phyloP scores from a whole-genome alignment of 108 stramenopile genomes.

The Fistulifera pelliculosa region DNA sequence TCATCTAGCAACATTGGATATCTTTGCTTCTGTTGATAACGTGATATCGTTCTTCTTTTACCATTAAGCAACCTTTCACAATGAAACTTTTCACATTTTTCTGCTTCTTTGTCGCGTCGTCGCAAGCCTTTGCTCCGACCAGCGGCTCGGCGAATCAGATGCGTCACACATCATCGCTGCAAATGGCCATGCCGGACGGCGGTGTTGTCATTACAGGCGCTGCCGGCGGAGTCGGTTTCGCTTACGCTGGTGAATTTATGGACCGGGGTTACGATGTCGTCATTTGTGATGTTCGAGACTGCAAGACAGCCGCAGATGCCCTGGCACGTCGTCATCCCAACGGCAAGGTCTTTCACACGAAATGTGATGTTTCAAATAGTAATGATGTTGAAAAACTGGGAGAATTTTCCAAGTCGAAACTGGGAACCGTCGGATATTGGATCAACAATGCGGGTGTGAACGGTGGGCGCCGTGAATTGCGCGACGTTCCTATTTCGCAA shows the following conservation, averaged over 20 bases:
- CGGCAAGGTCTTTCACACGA: constrained; percentile 64
- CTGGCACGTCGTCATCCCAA: constrained; percentile 51
- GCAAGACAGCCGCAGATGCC: constrained; percentile 57
- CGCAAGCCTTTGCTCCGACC: not conserved
- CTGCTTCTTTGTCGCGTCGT: not conserved
- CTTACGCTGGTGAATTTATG: constrained; percentile 90
- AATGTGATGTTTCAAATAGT: constrained; percentile 79
- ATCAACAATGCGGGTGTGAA: constrained; percentile 91
- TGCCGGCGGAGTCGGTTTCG: constrained; percentile 85
- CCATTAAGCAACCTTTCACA: too few species aligned
- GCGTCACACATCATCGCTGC: not conserved
- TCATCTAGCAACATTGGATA: too few species aligned
- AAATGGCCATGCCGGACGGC: constrained; percentile 18
- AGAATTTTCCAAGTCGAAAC: constrained; percentile 63
- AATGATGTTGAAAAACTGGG: constrained; percentile 54
- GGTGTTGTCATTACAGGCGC: constrained; percentile 79
- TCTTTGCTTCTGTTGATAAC: too few species aligned
- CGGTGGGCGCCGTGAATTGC: constrained; percentile 75
- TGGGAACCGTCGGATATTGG: constrained; percentile 85
- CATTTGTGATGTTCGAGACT: constrained; percentile 85
- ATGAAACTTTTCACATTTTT: not conserved
- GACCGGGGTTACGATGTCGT: constrained; percentile 80
- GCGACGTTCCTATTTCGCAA: constrained; percentile 57
- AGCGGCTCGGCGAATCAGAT: not conserved
- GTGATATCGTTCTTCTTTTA: too few species aligned